phyloP scores from a whole-genome alignment of 306 rosid genomes.

The Begonia peltatifolia region DNA sequence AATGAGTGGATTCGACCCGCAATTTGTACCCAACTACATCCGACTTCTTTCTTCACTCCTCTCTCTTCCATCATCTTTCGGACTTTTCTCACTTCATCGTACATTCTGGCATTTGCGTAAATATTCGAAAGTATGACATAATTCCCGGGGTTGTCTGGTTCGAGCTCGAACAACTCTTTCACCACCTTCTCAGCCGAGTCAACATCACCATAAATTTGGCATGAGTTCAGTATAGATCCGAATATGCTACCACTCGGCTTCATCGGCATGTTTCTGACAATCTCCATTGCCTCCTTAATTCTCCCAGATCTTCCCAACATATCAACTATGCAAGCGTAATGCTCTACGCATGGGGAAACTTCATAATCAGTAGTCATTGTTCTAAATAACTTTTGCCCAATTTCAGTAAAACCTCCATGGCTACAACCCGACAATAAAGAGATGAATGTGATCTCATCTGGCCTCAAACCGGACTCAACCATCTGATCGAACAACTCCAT shows the following conservation, averaged over 20 bases:
- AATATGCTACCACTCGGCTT: conserved; percentile 38
- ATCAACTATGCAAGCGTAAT: too few species aligned
- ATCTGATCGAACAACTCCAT: conserved; percentile 26
- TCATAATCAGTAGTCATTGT: conserved; percentile 24
- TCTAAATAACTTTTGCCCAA: conserved; percentile 25
- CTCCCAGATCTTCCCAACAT: background rate
- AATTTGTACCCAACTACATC: conserved; percentile 45
- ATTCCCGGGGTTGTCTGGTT: conserved; percentile 40
- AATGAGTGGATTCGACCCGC: conserved; percentile 30
- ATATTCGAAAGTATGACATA: conserved; percentile 49
- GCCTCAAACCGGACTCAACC: conserved; percentile 17
- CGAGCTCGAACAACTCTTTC: conserved; percentile 24
- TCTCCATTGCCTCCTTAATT: conserved; percentile 22
- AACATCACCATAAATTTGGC: conserved; percentile 31
- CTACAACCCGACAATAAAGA: conserved; percentile 47
- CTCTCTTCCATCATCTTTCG: conserved; percentile 35
- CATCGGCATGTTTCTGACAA: conserved; percentile 38
- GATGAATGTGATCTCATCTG: conserved; percentile 38
- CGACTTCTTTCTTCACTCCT: conserved; percentile 36
- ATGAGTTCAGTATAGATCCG: conserved; percentile 48
- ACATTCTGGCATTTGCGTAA: conserved; percentile 41
- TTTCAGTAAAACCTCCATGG: conserved; percentile 28
- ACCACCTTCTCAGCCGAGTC: conserved; percentile 26
- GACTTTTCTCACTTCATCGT: conserved; percentile 34
- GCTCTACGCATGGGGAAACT: conserved; percentile 9